phyloP scores from a whole-genome alignment of 2,329 filamentous ascomycete genomes.

The Clonostachys rhizophaga region DNA sequence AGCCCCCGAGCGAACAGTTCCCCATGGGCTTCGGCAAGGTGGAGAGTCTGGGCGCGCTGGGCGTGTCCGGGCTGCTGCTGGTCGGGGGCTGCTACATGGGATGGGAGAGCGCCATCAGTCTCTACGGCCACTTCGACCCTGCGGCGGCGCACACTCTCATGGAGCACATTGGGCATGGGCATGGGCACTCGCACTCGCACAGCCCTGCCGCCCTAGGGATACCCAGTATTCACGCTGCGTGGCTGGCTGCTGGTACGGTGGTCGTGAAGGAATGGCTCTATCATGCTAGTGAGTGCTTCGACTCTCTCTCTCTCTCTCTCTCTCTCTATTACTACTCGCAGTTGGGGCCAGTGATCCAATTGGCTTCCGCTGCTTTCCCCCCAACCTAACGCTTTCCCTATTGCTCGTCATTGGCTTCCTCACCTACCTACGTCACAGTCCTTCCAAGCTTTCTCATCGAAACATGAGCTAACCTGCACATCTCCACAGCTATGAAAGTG shows the following conservation, averaged over 20 bases:
- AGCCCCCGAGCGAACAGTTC: conserved; percentile 76
- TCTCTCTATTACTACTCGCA: background rate
- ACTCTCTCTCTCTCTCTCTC: background rate
- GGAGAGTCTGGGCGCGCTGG: conserved; percentile 91
- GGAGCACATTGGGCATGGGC: conserved; percentile 57
- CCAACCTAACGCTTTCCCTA: too few relatives aligned
- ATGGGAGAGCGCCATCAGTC: conserved; percentile 61
- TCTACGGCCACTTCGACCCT: conserved; percentile 70
- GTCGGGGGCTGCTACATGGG: conserved; percentile 91
- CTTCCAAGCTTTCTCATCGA: too few relatives aligned
- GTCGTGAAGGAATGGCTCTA: conserved; percentile 96
- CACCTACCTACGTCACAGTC: too few relatives aligned
- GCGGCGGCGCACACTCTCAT: conserved; percentile 63
- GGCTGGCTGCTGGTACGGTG: conserved; percentile 88
- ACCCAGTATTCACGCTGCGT: conserved; percentile 90
- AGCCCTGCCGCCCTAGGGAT: conserved; percentile 35
- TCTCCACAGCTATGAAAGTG: conserved; percentile 77
- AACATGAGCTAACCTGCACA: too few relatives aligned
- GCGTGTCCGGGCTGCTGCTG: conserved; percentile 87
- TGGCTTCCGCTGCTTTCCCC: too few relatives aligned
- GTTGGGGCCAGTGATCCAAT: too few relatives aligned
- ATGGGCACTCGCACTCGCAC: conserved; percentile 58
- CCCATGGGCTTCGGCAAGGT: conserved; percentile 94
- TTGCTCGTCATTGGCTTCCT: too few relatives aligned
- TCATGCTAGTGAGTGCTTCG: conserved; percentile 73